Base-by-base conservation (phyloP, 108 stramenopile species). In the Nitzschia inconspicua region DNA sequence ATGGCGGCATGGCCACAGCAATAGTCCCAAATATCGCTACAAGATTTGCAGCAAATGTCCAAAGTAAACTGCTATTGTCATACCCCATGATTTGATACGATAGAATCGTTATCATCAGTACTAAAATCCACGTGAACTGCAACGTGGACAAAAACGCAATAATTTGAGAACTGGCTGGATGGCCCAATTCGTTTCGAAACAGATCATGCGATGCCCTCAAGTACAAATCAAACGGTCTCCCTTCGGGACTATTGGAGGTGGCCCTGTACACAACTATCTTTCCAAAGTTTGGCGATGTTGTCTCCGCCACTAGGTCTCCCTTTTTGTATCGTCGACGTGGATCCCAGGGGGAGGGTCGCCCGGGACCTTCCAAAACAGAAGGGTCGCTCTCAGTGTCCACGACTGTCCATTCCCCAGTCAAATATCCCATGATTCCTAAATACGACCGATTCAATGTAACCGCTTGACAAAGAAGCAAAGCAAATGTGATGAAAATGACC, bases 161-260 rank as follows among this genome's bases (percentile, higher is more conserved):
- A 13, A 83, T 42, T 27, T 63, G 30, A 24, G 88, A 89, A 22
- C 73, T 81, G 19, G 66, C 65, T 5, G 73, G 75, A 53, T 85
- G 84, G 16, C 88, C 84, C 18, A 85, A 26, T 65, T 89, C 88
- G 37, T 88, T 79, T 16, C 68, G 65, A 49, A 82, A 85, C 27
- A 85, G 37, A 46, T 85, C 70, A 61, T 85, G 76, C 6, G 77
- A 66, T 28, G 77, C 79, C n/a, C 79, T 64, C 1, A 89, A 57
- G 52, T 56, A 77, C 13, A 79, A 66, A 53, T 89, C 88, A 27
- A 79, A 77, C 25, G 88, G 88, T 29, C 58, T 60, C 39, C 88
- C 88, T 58, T 85, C 88, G 4, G 84, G 84, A 43, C 67, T 71
- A 56, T 85, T 82, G 11, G 75, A 64, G 3, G 76, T 72, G 11